phyloP scores from a whole-genome alignment of 768 basidiomycete genomes.

The Trametes cingulata region DNA sequence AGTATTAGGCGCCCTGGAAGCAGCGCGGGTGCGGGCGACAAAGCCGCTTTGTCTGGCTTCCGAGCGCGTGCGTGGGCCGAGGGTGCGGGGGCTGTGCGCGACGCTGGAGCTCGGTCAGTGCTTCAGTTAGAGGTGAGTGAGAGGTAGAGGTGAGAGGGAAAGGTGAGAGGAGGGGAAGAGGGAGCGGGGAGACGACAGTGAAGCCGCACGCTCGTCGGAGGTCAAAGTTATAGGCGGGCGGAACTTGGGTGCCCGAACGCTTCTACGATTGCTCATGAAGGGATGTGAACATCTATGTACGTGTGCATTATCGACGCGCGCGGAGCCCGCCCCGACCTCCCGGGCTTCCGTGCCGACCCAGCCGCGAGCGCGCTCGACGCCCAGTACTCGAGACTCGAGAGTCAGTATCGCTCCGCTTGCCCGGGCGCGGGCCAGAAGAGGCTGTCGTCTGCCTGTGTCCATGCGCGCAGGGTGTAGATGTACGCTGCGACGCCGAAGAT shows the following conservation, averaged over 20 bases:
- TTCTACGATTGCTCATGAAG: background rate
- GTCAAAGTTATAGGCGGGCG: too few relatives aligned
- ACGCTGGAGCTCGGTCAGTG: too few relatives aligned
- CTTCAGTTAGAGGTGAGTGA: too few relatives aligned
- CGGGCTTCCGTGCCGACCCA: background rate
- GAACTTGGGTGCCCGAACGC: too few relatives aligned
- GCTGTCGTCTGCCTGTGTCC: conserved; percentile 44
- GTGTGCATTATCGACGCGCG: background rate
- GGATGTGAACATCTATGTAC: background rate
- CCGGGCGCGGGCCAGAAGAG: conserved; percentile 43
- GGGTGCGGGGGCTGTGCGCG: conserved; percentile 2
- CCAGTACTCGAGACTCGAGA: too few relatives aligned
- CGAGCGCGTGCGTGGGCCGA: background rate
- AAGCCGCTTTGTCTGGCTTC: conserved; percentile 15
- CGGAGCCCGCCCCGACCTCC: too few relatives aligned
- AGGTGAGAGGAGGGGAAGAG: too few relatives aligned
- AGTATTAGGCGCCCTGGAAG: conserved; percentile 3
- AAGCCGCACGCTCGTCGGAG: too few relatives aligned
- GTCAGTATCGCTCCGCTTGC: conserved; percentile 11
- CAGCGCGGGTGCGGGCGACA: conserved; percentile 3
- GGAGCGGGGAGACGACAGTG: too few relatives aligned
- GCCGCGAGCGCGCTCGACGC: background rate
- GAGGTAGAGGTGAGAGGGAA: too few relatives aligned
- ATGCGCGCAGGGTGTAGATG: conserved; percentile 48
- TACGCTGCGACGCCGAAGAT: conserved; percentile 62